Evolutionary conservation across 139 green algal species (phyloP), one percentile per base, ranked within the genome.

Genomic region (Pycnococcus provasolii): DNA sequence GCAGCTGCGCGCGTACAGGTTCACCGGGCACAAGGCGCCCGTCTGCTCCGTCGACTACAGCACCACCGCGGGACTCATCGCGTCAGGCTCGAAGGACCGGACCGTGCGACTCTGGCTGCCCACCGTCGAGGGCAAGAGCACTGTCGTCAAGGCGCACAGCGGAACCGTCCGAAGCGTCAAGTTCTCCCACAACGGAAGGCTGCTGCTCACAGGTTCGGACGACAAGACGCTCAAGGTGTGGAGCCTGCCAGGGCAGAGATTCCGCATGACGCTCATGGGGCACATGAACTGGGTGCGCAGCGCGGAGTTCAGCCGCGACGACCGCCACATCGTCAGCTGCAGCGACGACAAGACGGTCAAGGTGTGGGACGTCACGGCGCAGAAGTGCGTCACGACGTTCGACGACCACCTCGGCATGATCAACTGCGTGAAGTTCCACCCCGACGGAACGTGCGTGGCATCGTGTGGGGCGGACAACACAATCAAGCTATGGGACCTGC

Each of bases 171-270:
- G 88, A 1, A 81, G 77, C 60, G 87, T 92, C 11, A 55, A 55
- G 4, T 95, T 95, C 67, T 88, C 83, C 7, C 46, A 59, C 3
- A 82, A 94, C 72, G 88, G 88, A 50, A 76, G 71, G 42, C 79
- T 81, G 71, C 83, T 95, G 42, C 67, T 89, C 41, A 87, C 86
- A 9, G 81, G 66, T 48, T 82, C 82, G 9, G 88, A 95, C 70
- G 88, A 95, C 76, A 95, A 95, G 71, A 91, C 83, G 3, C 70
- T 93, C 58, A 95, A 95, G 84, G 75, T 95, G 41, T 95, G 88
- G 88, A 84, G 82, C 0, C 68, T 91, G 42, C 81, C 81, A 0
- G 79, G 72, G 0, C 87, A 91, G 76, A 78, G 80, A 39, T 95
- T 94, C 78, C 72, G 82, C 44, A 86, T 77, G 77, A 90, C 82